phyloP scores from a whole-genome alignment of 1,284 basidiomycete genomes.

The Papiliotrema terrestris region DNA sequence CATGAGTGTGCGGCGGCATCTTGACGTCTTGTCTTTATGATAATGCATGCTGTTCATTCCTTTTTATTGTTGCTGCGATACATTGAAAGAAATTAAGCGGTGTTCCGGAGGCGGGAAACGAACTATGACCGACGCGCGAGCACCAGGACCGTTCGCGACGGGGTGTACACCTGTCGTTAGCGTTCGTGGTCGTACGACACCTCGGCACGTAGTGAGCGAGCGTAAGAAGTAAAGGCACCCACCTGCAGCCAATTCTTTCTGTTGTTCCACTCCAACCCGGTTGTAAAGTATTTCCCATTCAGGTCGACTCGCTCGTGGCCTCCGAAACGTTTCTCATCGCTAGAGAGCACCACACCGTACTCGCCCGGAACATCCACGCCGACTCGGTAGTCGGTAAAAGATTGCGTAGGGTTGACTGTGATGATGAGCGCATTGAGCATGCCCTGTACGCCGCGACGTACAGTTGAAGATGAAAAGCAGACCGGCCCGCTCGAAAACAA shows the following conservation, averaged over 20 bases:
- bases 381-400: conserved; percentile 89
- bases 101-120: no score
- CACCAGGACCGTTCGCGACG: conserved; percentile 69
- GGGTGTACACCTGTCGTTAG: conserved; percentile 65
- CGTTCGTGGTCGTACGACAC: no score
- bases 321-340: conserved; percentile 81
- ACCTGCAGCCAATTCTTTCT: conserved; percentile 87
- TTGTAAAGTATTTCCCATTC: conserved; percentile 70
- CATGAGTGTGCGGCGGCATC: no score
- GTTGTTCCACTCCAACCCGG: conserved; percentile 84
- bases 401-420: conserved; percentile 71
- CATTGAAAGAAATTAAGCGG: no score
- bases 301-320: conserved; percentile 79
- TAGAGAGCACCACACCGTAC: conserved; percentile 75
- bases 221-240: not conserved
- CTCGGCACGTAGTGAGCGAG: not conserved
- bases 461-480: conserved; percentile 94
- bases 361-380: conserved; percentile 84
- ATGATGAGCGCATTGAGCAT: not conserved
- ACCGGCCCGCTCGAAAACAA: conserved; percentile 89
- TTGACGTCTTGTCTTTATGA: no score
- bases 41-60: no score
- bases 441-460: conserved; percentile 13
- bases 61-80: no score
- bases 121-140: conserved; percentile 49